phyloP scores from a whole-genome alignment of 345 rosid species.

The rapeseed (Brassica napus) region Da-Ae NC_063448.1:54592501-54593000 shows the following conservation, averaged over 20 bases:
- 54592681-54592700: too few species aligned
- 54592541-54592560: background rate
- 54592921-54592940: background rate
- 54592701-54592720: too few species aligned
- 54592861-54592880: background rate
- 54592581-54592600: too few species aligned
- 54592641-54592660: too few species aligned
- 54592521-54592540: background rate
- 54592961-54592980: background rate
- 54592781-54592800: background rate
- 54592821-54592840: background rate
- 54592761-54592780: background rate
- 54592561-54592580: background rate
- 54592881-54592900: background rate
- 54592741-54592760: too few species aligned
- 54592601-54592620: too few species aligned
- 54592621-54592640: too few species aligned
- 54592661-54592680: too few species aligned
- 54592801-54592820: background rate
- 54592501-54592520: background rate
- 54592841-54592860: background rate
- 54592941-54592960: background rate
- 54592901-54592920: background rate
- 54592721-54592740: too few species aligned
- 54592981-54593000: background rate